Conservation (phyloP, 257 asterid species). For the Ajuga chamaepitys region DNA sequence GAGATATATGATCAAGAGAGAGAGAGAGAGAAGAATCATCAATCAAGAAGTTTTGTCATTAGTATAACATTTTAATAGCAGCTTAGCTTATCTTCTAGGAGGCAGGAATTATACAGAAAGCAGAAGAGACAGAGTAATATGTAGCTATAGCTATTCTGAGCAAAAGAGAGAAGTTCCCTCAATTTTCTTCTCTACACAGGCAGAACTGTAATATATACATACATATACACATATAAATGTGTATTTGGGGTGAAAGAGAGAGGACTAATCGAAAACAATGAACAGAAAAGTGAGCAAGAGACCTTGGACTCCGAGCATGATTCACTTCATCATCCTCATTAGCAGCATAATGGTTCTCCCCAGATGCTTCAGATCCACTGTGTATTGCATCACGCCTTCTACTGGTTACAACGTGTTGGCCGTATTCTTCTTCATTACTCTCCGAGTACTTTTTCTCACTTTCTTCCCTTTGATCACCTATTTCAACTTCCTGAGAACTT, state of each 20-base stretch:
- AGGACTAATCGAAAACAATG: neutral
- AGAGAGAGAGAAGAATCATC: neutral
- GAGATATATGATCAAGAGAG: too few species aligned
- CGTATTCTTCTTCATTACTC: slow-evolving; percentile 76
- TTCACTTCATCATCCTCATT: slow-evolving; percentile 75
- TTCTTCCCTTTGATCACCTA: slow-evolving; percentile 76
- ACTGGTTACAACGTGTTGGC: slow-evolving; percentile 60
- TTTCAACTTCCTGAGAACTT: slow-evolving; percentile 73
- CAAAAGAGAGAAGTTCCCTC: neutral
- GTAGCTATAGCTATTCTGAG: neutral
- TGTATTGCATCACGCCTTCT: slow-evolving; percentile 54
- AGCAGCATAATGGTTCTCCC: slow-evolving; percentile 66
- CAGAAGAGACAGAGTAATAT: neutral
- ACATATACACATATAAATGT: too few species aligned
- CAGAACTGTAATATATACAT: too few species aligned
- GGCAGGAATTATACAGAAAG: neutral
- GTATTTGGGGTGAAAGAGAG: neutral
- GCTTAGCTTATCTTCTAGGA: neutral
- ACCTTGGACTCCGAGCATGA: slow-evolving; percentile 72
- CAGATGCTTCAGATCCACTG: slow-evolving; percentile 91
- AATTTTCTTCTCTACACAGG: too few species aligned
- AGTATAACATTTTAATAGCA: neutral
- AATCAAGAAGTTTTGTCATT: neutral
- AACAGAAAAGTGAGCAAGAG: slow-evolving; percentile 6
- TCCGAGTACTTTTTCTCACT: slow-evolving; percentile 70